Conservation (phyloP, 257 asterid species). For the Solanum clarkiae region DNA sequence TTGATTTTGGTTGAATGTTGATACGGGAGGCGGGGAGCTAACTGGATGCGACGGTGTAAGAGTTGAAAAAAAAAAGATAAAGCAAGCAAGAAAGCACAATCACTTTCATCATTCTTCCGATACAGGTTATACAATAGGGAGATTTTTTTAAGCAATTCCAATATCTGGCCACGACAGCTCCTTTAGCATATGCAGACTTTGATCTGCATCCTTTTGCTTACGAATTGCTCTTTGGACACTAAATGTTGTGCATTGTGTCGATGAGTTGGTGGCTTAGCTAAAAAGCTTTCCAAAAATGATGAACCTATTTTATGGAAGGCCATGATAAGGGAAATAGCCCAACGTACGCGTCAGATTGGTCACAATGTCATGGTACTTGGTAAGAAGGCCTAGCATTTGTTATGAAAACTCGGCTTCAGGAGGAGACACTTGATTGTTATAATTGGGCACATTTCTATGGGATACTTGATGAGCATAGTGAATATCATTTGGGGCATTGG, state of each 20-base stretch:
- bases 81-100: not conserved
- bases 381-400: slow-evolving; percentile 58
- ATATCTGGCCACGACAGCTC: not conserved
- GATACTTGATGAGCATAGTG: not conserved
- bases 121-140: not conserved
- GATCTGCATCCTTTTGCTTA: not conserved
- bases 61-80: not conserved
- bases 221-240: not conserved
- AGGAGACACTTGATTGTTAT: slow-evolving; percentile 14
- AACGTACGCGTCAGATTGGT: slow-evolving; percentile 27
- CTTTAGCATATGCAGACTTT: not conserved
- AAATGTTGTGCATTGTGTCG: not conserved
- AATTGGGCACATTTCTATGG: not conserved
- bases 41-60: not conserved
- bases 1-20: not conserved
- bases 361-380: slow-evolving; percentile 62
- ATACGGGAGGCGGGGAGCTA: not conserved
- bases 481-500: slow-evolving; percentile 22
- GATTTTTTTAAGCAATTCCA: not conserved
- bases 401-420: slow-evolving; percentile 44
- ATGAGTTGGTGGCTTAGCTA: not conserved
- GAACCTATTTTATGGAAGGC: slow-evolving; percentile 28
- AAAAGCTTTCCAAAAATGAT: not conserved
- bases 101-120: not conserved
- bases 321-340: slow-evolving; percentile 61